These are phyloP conservation scores for Didymella exigua DNA, from an alignment of 2,329 filamentous ascomycete species.

Conservation along the genomic window DNA sequence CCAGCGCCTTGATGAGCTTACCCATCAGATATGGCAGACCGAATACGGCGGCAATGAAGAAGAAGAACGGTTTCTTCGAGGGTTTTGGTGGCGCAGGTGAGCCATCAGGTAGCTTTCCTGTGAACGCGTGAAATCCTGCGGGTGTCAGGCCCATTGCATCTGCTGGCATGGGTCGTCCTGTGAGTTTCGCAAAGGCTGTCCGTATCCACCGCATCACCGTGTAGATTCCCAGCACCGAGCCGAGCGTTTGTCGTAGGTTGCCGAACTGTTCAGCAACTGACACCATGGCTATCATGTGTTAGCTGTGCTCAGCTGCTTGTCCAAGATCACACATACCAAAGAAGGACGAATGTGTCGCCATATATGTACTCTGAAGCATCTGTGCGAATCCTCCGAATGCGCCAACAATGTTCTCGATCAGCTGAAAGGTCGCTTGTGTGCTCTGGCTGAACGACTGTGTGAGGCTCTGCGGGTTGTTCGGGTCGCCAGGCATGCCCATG, in stretches of 20 bases:
- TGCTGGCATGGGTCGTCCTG: slow-evolving; percentile 85
- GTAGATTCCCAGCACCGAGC: slow-evolving; percentile 93
- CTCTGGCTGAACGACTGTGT: slow-evolving; percentile 95
- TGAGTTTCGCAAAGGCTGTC: slow-evolving; percentile 88
- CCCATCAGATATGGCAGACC: slow-evolving; percentile 96
- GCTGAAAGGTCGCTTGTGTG: slow-evolving; percentile 95
- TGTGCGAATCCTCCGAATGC: slow-evolving; percentile 98
- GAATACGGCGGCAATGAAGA: slow-evolving; percentile 93
- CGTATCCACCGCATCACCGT: slow-evolving; percentile 94
- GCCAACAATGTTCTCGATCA: slow-evolving; percentile 95
- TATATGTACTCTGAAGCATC: slow-evolving; percentile 99
- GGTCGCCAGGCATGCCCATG: slow-evolving; percentile 58
- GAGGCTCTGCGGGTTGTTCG: slow-evolving; percentile 89
- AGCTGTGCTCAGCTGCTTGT: slow-evolving; percentile 8
- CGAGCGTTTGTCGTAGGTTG: slow-evolving; percentile 88
- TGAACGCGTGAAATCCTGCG: slow-evolving; percentile 87
- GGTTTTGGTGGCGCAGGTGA: slow-evolving; percentile 70
- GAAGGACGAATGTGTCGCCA: slow-evolving; percentile 98
- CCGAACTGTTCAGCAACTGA: slow-evolving; percentile 97
- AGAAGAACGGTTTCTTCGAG: slow-evolving; percentile 92
- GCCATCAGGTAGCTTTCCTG: slow-evolving; percentile 73
- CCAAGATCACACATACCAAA: slow-evolving; percentile 70
- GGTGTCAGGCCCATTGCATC: slow-evolving; percentile 87
- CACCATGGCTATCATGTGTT: slow-evolving; percentile 74
- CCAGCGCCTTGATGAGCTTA: slow-evolving; percentile 87